A percentile compares a stretch with the other conserved stretches of the same genome.
These are phyloP conservation scores for Aspergillus uvarum DNA, from an alignment of 2,329 filamentous ascomycete species.

Conservation along the genomic window DNA sequence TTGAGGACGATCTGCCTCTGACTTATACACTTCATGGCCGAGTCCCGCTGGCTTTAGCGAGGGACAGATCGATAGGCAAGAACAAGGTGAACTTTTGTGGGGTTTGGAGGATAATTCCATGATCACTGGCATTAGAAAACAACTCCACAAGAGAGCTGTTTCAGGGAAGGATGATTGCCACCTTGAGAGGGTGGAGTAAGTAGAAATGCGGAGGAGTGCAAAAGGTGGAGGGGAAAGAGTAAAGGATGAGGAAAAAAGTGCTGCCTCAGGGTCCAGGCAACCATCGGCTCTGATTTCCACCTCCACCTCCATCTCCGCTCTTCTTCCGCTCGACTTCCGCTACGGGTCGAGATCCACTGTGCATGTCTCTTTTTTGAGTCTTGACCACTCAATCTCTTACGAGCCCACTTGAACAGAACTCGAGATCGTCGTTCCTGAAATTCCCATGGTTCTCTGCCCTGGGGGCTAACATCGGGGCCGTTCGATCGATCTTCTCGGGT, in stretches of 20 bases:
- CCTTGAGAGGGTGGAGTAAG: background rate
- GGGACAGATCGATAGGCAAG: background rate
- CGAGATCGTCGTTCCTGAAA: background rate
- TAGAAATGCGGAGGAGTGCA: background rate
- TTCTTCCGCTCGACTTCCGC: background rate
- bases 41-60: background rate
- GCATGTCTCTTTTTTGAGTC: background rate
- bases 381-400: background rate
- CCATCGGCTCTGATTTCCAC: background rate
- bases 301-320: background rate
- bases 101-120: no score
- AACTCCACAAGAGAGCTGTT: background rate
- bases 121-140: background rate
- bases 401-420: background rate
- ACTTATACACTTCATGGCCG: background rate
- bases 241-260: background rate
- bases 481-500: background rate
- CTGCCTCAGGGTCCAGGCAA: background rate
- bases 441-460: background rate
- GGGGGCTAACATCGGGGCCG: background rate
- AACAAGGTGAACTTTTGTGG: background rate
- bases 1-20: background rate
- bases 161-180: background rate
- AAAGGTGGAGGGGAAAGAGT: background rate
- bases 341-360: background rate